Evolutionary conservation across 176 grass and related monocot genomes (phyloP).

Genomic region (Raddia guianensis): DNA sequence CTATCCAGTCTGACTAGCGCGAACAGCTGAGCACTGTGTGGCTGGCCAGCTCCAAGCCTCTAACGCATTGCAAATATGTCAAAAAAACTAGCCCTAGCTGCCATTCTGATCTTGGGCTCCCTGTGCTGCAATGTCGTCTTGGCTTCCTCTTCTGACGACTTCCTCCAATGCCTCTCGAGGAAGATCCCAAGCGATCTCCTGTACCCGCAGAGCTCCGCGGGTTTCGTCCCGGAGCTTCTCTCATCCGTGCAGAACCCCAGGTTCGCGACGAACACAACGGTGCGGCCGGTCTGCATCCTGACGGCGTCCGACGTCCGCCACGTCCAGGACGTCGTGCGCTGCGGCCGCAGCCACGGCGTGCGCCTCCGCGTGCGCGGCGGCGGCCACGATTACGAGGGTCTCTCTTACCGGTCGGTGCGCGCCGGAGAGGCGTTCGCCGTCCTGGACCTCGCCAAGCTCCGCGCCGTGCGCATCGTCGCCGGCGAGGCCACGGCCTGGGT

Average conservation of each 20-base stretch:
- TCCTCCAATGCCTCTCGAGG: slow-evolving; percentile 45
- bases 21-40: too few relatives aligned
- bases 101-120: not conserved
- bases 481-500: slow-evolving; percentile 33
- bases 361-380: slow-evolving; percentile 59
- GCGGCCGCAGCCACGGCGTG: slow-evolving; percentile 38
- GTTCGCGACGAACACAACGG: slow-evolving; percentile 44
- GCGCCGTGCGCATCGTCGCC: not conserved
- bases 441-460: slow-evolving; percentile 39
- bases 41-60: not conserved
- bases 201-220: slow-evolving; percentile 23
- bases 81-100: not conserved
- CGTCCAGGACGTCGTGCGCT: slow-evolving; percentile 48
- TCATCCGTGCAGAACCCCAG: slow-evolving; percentile 58
- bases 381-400: slow-evolving; percentile 70
- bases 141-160: slow-evolving; percentile 25
- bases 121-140: not conserved
- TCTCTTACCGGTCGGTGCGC: slow-evolving; percentile 53
- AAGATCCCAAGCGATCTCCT: slow-evolving; percentile 14
- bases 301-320: slow-evolving; percentile 40
- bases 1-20: too few relatives aligned
- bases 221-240: slow-evolving; percentile 37
- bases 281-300: slow-evolving; percentile 48
- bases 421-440: slow-evolving; percentile 35
- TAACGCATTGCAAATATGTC: not conserved